Base-by-base conservation (phyloP, 768 basidiomycete species). In the Chalciporus piperatus region DNA sequence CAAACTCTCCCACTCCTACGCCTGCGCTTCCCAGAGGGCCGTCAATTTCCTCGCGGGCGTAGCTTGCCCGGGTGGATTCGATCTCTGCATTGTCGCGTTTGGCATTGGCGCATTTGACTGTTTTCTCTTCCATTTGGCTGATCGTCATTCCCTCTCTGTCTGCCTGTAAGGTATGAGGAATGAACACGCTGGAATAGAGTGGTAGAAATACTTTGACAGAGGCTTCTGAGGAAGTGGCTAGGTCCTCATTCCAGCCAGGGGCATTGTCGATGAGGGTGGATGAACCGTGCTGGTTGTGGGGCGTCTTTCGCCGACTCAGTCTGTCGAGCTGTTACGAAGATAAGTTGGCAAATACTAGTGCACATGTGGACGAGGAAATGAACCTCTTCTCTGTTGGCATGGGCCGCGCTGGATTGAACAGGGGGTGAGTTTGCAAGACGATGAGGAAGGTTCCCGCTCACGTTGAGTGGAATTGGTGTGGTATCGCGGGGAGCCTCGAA, bases 161-260 rank as follows among this genome's bases (percentile, higher is more conserved):
- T 0, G 70, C 68, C 68, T 69, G 28, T 9, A 25, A 12, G 1
- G 52, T 1, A 27, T n/a, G 16, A 47, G 40, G 13, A 22, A 8
- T n/a, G 45, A 14, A 6, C n/a, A 10, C 1, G 10, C 1, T 2
- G 37, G 11, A 1, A 17, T 1, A 13, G 6, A 10, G 7, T 20
- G 16, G 13, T 6, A 6, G 28, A 20, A 4, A 42, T 42, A 80
- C 85, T 77, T 88, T 87, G 41, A 87, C 72, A 16, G 71, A 67
- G 4, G 87, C 86, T 66, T 88, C 86, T 2, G 87, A 87, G 11
- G 74, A 54, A 49, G 75, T 77, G 0, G 86, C 86, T 12, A 88
- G 76, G 22, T 67, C 64, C 57, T 88, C 86, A 54, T 87, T 87
- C 86, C 86, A 88, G 1, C 85, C 86, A 3, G 84, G 85, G 0